Conservation (phyloP, 257 asterid genomes). For the Eustoma russellianum region DNA sequence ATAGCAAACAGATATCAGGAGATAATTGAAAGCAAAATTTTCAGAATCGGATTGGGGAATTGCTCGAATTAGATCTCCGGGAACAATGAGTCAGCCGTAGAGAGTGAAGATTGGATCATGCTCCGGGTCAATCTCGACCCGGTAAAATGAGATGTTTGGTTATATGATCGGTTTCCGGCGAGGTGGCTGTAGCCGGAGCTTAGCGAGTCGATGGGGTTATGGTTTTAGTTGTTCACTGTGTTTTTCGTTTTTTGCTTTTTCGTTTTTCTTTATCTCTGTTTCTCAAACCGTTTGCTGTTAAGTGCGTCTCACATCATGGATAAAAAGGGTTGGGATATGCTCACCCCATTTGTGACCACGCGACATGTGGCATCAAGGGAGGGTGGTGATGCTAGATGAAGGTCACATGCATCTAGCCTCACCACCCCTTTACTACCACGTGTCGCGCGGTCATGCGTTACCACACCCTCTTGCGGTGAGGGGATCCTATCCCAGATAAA, state of each 20-base stretch:
- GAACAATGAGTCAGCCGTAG: neutral
- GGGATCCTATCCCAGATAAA: too few relatives aligned
- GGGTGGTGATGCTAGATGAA: too few relatives aligned
- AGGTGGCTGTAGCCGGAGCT: conserved; percentile 9
- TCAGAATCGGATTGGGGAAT: neutral
- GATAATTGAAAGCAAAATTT: neutral
- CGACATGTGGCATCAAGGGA: too few relatives aligned
- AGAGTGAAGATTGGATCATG: neutral
- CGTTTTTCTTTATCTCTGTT: neutral
- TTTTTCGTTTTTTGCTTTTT: too few relatives aligned
- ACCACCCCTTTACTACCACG: too few relatives aligned
- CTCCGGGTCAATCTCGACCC: conserved; percentile 6
- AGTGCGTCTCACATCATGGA: too few relatives aligned
- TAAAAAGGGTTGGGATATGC: too few relatives aligned
- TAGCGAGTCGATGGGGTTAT: conserved; percentile 8
- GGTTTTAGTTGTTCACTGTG: neutral
- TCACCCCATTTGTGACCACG: too few relatives aligned
- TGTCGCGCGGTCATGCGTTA: too few relatives aligned
- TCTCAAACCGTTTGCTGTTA: too few relatives aligned
- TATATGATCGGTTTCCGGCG: conserved; percentile 10
- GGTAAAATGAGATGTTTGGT: neutral
- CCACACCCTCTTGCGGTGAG: too few relatives aligned
- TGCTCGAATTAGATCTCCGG: conserved; percentile 18
- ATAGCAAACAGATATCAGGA: neutral
- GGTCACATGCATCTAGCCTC: too few relatives aligned